phyloP scores from a whole-genome alignment of 495 filamentous ascomycete genomes.

The Barbatosphaeria neglecta region DNA sequence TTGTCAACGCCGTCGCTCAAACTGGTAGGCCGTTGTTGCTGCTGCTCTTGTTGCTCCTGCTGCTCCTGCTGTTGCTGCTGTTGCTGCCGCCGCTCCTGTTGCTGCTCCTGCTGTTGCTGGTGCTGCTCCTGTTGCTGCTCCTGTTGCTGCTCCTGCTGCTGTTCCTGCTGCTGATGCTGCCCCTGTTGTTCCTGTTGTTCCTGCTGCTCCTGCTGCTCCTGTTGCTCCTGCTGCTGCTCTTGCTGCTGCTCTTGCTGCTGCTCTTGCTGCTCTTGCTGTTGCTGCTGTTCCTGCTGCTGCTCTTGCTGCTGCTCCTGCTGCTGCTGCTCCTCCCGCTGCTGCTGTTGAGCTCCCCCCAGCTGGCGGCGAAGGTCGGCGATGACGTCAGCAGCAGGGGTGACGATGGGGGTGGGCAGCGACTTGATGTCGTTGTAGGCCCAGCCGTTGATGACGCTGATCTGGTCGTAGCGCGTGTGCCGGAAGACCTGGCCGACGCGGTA shows the following conservation, averaged over 20 bases:
- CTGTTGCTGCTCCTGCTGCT: constrained; percentile 51
- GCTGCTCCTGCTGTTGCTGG: constrained; percentile 45
- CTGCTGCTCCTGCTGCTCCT: too few species aligned
- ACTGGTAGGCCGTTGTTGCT: too few species aligned
- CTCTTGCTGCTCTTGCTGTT: too few species aligned
- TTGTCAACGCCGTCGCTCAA: too few species aligned
- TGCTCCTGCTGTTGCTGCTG: too few species aligned
- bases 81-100: constrained; percentile 55
- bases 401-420: constrained; percentile 20
- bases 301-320: constrained; percentile 53
- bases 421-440: constrained; percentile 52
- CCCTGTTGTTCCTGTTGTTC: too few species aligned
- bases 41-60: too few species aligned
- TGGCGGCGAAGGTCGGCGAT: too few species aligned
- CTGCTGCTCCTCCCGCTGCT: constrained; percentile 46
- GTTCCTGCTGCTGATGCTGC: constrained; percentile 49
- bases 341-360: too few species aligned
- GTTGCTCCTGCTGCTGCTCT: too few species aligned
- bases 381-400: constrained; percentile 17
- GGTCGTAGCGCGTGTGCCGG: constrained; percentile 67
- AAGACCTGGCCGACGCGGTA: constrained; percentile 80
- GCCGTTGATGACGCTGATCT: constrained; percentile 70
- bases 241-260: too few species aligned
- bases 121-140: constrained; percentile 47
- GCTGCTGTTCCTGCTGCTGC: too few species aligned